phyloP scores from a whole-genome alignment of 2,329 filamentous ascomycete genomes.

The Bipolaris cookei region DNA sequence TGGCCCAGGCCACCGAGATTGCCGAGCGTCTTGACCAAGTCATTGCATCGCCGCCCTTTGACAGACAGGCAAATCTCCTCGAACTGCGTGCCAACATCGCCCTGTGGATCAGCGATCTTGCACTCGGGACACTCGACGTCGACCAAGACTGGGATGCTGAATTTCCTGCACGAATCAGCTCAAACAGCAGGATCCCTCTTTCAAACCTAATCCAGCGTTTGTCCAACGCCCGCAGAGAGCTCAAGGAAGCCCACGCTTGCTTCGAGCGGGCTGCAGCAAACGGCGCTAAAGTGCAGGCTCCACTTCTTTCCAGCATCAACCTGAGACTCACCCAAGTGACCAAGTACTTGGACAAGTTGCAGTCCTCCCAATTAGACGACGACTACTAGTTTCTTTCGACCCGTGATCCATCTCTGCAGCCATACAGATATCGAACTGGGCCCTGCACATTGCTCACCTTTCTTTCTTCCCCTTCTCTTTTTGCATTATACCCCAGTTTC shows the following conservation, averaged over 20 bases:
- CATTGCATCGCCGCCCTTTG: constrained; percentile 73
- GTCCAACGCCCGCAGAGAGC: constrained; percentile 27
- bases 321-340: constrained; percentile 16
- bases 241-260: constrained; percentile 30
- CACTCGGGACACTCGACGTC: constrained; percentile 43
- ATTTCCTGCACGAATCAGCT: constrained; percentile 2
- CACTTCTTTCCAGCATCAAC: constrained; percentile 27
- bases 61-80: constrained; percentile 69
- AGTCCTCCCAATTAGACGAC: neutral
- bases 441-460: neutral
- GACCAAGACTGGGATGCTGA: constrained; percentile 28
- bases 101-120: constrained; percentile 76
- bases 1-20: constrained; percentile 67
- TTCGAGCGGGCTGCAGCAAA: constrained; percentile 34
- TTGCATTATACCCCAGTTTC: constrained; percentile 6
- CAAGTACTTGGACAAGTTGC: constrained; percentile 4
- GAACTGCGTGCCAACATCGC: constrained; percentile 75
- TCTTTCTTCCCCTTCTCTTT: neutral
- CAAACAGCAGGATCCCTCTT: neutral
- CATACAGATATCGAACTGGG: neutral
- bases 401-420: neutral
- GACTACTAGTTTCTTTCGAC: neutral
- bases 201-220: constrained; percentile 23
- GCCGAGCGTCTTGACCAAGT: constrained; percentile 73
- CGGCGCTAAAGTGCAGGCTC: constrained; percentile 22